Evolutionary conservation across 495 filamentous ascomycete species (phyloP).

Genomic region (Sphaerosporella brunnea): DNA sequence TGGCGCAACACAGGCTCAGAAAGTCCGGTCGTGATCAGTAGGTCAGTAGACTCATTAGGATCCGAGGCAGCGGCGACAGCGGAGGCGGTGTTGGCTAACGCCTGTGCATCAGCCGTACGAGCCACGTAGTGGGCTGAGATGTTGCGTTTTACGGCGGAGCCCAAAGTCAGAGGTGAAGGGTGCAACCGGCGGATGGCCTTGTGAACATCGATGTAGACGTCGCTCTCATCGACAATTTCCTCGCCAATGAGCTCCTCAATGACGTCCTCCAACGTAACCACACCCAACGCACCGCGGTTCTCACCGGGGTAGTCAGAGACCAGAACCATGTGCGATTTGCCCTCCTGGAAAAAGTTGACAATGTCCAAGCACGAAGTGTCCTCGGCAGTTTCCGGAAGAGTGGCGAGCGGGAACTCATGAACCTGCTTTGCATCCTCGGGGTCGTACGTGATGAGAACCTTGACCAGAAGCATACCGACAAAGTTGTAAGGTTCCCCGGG

Average conservation of each 20-base stretch:
- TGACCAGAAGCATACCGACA: conserved; percentile 91
- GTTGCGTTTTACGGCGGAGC: conserved; percentile 8
- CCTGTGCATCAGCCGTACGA: conserved; percentile 29
- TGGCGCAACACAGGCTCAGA: conserved; percentile 6
- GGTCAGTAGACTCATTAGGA: background rate
- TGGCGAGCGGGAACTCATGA: conserved; percentile 77
- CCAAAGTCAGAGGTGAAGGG: conserved; percentile 36
- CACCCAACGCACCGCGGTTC: conserved; percentile 72
- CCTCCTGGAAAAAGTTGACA: conserved; percentile 98
- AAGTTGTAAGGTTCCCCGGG: conserved; percentile 72
- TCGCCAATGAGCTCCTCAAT: conserved; percentile 98
- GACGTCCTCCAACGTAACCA: conserved; percentile 91
- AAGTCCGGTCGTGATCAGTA: background rate
- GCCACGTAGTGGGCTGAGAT: conserved; percentile 19
- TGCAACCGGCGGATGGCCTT: conserved; percentile 78
- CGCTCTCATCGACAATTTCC: conserved; percentile 72
- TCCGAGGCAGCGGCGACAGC: conserved; percentile 33
- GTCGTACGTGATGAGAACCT: conserved; percentile 96
- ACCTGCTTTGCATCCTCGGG: conserved; percentile 78
- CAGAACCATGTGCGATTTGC: conserved; percentile 96
- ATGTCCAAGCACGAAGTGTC: conserved; percentile 95
- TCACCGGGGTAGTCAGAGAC: conserved; percentile 81
- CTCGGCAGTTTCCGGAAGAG: conserved; percentile 80
- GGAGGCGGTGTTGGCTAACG: conserved; percentile 41
- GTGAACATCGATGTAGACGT: conserved; percentile 91